Base-by-base conservation (phyloP, 2,329 filamentous ascomycete species). In the Colletotrichum australisinense region DNA sequence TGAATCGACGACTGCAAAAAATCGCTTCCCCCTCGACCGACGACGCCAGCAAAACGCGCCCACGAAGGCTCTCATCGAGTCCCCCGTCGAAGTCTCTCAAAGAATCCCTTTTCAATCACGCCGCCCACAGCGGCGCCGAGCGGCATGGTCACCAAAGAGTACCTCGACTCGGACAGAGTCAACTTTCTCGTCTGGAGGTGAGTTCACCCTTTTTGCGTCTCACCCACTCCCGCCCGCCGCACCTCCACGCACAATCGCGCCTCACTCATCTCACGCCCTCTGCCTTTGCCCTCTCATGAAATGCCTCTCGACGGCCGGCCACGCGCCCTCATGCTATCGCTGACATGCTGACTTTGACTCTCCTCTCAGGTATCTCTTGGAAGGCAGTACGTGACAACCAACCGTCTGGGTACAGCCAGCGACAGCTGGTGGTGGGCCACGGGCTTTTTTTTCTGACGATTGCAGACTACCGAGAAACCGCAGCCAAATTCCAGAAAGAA, bases 121-220 rank as follows among this genome's bases (percentile, higher is more conserved):
- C 73, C 76, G 73, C 70, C 68, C 60, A 74, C 67, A 65, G 65
- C 69, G 70, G 71, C 74, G 68, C 72, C 64, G 62, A 69, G 73
- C 59, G 69, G 69, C 65, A 69, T 73, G 75, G 82, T 78, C 79
- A 91, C 90, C 88, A 91, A 90, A 85, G 89, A 91, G 84, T 86
- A 87, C 80, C 86, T 93, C 79, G 88, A 91, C 87, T 91, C 89
- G 77, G 88, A 92, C 83, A 87, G 89, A 86, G 86, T 92, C 87
- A 93, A 92, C 86, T 92, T 90, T 87, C 87, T 93, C 82, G 87
- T 93, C 81, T 93, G 91, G 91, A 91, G 90, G 91, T 93, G 87
- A 83, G 90, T 88, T 79, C 76, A 78, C 75, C 76, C 74, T 75
- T 75, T 74, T 75, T 73, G 71, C 73, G 71, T 75, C 73, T 75